A percentile compares a stretch with the other conserved stretches of the same genome.
phyloP scores from a whole-genome alignment of 805 yeast species.

The Kluyveromyces nonfermentans region DNA sequence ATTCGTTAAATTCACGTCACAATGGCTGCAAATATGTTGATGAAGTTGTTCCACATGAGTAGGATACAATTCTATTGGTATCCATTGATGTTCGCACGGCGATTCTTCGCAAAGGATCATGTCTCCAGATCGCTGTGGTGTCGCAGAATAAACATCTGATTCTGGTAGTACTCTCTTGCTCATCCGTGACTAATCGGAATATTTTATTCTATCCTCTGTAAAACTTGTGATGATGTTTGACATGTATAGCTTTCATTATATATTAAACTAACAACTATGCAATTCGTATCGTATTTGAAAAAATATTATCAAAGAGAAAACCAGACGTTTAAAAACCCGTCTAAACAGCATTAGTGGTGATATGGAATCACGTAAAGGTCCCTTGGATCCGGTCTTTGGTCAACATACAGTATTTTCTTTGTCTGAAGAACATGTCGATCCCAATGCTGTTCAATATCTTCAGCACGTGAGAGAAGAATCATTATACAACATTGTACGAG shows the following conservation, averaged over 20 bases:
- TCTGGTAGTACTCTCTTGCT: background rate
- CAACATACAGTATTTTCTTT: slow-evolving; percentile 23
- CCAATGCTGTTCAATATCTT: slow-evolving; percentile 19
- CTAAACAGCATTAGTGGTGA: background rate
- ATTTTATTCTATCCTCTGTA: too few relatives aligned
- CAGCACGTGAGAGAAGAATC: slow-evolving; percentile 23
- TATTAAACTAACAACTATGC: too few relatives aligned
- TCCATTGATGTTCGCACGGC: slow-evolving; percentile 10
- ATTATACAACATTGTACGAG: slow-evolving; percentile 10
- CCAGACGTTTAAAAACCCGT: background rate
- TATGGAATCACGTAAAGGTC: background rate
- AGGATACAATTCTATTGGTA: slow-evolving; percentile 11
- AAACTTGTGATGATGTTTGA: too few relatives aligned
- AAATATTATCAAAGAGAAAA: background rate
- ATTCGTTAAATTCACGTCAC: slow-evolving; percentile 37
- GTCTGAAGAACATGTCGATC: slow-evolving; percentile 18
- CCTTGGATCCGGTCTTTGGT: slow-evolving; percentile 22
- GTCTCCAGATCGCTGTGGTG: background rate
- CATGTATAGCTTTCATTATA: too few relatives aligned
- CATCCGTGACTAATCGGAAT: background rate
- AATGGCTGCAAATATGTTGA: slow-evolving; percentile 29
- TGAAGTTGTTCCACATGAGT: slow-evolving; percentile 12
- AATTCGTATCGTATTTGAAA: background rate
- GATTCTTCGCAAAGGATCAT: slow-evolving; percentile 10
- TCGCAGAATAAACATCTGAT: background rate